Base-by-base conservation (phyloP, 2,329 filamentous ascomycete species). In the Hypocreales sp. region DNA sequence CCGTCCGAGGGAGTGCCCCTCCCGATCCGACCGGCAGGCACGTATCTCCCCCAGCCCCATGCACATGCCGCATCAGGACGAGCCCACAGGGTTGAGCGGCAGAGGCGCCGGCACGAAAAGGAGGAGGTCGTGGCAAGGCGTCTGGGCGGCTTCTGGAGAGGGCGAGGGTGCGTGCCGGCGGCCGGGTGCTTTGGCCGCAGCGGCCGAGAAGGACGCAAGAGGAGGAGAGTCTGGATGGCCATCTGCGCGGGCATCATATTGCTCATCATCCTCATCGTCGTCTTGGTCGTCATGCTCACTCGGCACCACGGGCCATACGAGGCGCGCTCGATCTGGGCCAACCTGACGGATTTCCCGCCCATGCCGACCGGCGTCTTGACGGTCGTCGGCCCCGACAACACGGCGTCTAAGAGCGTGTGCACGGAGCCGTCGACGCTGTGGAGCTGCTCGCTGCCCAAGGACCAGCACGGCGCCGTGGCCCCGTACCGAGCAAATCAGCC, bases 361-460 rank as follows among this genome's bases (percentile, higher is more conserved):
- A 81, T 94, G 42, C 82, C 81, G 2, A 87, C 80, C 0, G 87
- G 86, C 0, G 65, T 87, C 12, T 64, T 81, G 34, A 92, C 82
- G 0, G 66, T 94, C 11, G 69, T 79, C 11, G 78, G 77, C 5
- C 72, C 83, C 0, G 68, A 80, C 38, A 72, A 78, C 26, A 65
- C 67, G 0, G 55, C 64, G 2, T 56, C 69, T n/a, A 65, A 71
- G 29, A 69, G 68, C 14, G 70, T 67, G 6, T 95, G 86, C 39
- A 72, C 86, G 4, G 58, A 63, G 7, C 78, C 78, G 1, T 61
- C 71, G 8, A 80, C 79, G 0, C 51, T 90, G 29, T 95, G 86
- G 86, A 92, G 79, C 45, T 95, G 86, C 48, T 67, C 75, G 8
- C 52, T 92, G 11, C 83, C 86, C 3, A 83, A 83, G 45, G 81